Evolutionary conservation across 352 stramenopile genomes (phyloP).

Genomic region (Phytophthora tentaculata): DNA sequence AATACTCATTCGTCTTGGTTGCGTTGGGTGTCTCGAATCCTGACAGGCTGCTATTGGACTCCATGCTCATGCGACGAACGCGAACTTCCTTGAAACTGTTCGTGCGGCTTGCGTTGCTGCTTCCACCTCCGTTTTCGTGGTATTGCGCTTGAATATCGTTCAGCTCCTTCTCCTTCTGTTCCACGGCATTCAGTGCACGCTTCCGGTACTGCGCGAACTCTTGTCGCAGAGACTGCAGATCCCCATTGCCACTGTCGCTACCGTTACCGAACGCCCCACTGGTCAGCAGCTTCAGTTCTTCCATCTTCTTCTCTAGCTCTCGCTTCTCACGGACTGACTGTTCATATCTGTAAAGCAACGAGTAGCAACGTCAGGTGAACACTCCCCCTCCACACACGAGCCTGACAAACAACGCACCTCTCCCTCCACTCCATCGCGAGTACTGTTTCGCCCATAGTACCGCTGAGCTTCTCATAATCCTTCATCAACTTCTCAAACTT

Average conservation of each 20-base stretch:
- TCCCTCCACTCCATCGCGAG: conserved; percentile 87
- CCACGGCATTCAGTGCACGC: conserved; percentile 75
- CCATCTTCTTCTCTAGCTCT: conserved; percentile 76
- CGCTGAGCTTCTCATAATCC: conserved; percentile 88
- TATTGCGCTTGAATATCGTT: conserved; percentile 72
- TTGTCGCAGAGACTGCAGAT: conserved; percentile 71
- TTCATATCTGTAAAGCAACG: conserved; percentile 57
- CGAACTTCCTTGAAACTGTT: conserved; percentile 52
- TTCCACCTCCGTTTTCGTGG: conserved; percentile 46
- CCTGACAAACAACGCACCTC: conserved; percentile 35
- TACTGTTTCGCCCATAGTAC: conserved; percentile 86
- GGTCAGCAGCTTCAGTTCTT: conserved; percentile 59
- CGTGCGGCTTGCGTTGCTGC: conserved; percentile 41
- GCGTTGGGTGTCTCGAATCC: conserved; percentile 83
- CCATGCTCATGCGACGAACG: conserved; percentile 74
- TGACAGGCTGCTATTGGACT: conserved; percentile 80
- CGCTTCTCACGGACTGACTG: conserved; percentile 78
- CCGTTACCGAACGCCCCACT: conserved; percentile 39
- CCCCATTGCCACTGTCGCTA: conserved; percentile 41
- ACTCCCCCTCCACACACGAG: neutral
- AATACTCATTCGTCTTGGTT: conserved; percentile 88
- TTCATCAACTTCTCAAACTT: conserved; percentile 88
- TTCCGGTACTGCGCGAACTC: conserved; percentile 86
- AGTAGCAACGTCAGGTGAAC: neutral
- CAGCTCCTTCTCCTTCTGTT: conserved; percentile 86